phyloP scores from a whole-genome alignment of 805 yeast genomes.

The Aciculoconidium aculeatum region DNA sequence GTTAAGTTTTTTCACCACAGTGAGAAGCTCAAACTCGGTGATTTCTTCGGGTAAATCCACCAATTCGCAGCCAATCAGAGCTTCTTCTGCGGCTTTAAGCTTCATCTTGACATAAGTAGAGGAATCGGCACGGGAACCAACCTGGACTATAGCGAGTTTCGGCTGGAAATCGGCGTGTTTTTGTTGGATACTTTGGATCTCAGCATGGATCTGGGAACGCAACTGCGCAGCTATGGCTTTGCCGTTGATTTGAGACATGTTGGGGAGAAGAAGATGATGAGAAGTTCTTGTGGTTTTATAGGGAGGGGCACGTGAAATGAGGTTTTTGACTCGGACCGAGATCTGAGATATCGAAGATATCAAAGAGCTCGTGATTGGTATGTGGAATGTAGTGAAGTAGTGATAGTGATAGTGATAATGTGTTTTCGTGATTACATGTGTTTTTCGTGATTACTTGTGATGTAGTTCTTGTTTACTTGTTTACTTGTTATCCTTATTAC shows the following conservation, averaged over 20 bases:
- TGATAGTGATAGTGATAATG: no score
- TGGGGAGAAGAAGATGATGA: background rate
- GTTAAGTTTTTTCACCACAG: constrained; percentile 52
- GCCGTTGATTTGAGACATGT: constrained; percentile 39
- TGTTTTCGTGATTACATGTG: no score
- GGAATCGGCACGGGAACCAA: constrained; percentile 74
- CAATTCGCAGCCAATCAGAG: constrained; percentile 57
- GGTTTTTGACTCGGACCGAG: no score
- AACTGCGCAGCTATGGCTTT: constrained; percentile 38
- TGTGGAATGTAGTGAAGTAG: no score
- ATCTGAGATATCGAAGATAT: no score
- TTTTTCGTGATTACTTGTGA: no score
- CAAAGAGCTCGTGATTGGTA: no score
- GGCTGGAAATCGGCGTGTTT: constrained; percentile 56
- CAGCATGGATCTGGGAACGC: constrained; percentile 32
- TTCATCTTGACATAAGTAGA: constrained; percentile 80
- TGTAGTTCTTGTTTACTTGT: no score
- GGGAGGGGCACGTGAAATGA: no score
- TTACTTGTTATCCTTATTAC: no score
- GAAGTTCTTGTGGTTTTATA: no score
- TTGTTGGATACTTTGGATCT: constrained; percentile 36
- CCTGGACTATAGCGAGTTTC: constrained; percentile 63
- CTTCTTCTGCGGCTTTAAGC: constrained; percentile 67
- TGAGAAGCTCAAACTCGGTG: constrained; percentile 51
- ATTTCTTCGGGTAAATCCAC: constrained; percentile 53